A percentile compares a stretch with the other conserved stretches of the same genome.
phyloP scores from a whole-genome alignment of 1,139 yeast species.

The Geotrichum histeridarum region DNA sequence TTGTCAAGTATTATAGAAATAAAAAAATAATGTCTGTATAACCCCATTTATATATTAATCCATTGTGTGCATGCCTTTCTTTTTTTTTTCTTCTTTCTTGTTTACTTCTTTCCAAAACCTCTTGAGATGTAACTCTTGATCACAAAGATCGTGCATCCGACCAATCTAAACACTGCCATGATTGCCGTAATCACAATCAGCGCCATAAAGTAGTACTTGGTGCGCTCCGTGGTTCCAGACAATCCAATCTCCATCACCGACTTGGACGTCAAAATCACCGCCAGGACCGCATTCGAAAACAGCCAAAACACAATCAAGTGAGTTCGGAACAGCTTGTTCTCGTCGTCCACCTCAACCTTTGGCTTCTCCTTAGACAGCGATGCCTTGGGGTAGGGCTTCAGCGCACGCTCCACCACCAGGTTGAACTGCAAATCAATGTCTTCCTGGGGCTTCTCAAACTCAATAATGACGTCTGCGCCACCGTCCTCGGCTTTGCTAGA shows the following conservation, averaged over 20 bases:
- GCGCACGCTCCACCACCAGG: constrained; percentile 42
- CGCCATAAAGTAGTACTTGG: constrained; percentile 60
- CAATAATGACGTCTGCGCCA: constrained; percentile 66
- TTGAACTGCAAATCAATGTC: constrained; percentile 50
- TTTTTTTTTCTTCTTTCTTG: neutral
- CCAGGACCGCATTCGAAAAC: constrained; percentile 63
- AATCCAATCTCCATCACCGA: constrained; percentile 34
- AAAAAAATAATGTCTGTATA: neutral
- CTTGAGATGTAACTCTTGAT: constrained; percentile 37
- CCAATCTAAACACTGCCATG: constrained; percentile 66
- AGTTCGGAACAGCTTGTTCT: constrained; percentile 71
- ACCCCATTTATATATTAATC: too few species aligned
- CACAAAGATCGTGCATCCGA: constrained; percentile 63
- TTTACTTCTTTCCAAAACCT: constrained; percentile 17
- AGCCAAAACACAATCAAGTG: constrained; percentile 78
- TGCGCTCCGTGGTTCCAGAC: constrained; percentile 40
- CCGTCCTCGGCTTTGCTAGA: constrained; percentile 55
- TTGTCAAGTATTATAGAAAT: neutral
- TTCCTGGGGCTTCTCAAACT: constrained; percentile 64
- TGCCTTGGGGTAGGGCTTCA: constrained; percentile 41
- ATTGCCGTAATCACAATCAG: constrained; percentile 78
- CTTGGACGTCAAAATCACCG: constrained; percentile 53
- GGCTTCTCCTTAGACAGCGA: constrained; percentile 35
- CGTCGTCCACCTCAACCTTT: constrained; percentile 42
- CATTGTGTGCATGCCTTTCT: neutral